A percentile compares a stretch with the other conserved stretches of the same genome.
phyloP scores from a whole-genome alignment of 2,329 filamentous ascomycete species.

The Arachnomyces sp. region DNA sequence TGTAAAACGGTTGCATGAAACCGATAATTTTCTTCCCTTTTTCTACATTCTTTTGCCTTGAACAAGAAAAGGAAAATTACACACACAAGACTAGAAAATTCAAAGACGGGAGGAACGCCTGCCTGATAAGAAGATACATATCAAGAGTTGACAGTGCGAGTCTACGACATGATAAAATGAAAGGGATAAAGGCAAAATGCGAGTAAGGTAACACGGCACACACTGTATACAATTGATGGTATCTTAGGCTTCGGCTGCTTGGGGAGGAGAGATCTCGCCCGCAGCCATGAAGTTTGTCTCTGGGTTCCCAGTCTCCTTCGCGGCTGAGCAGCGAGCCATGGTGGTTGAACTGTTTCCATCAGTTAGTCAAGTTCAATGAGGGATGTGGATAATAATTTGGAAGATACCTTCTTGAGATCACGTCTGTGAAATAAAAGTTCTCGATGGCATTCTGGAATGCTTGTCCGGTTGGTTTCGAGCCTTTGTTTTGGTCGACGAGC shows the following conservation, averaged over 20 bases:
- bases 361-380: slow-evolving; percentile 8
- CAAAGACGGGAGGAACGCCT: background rate
- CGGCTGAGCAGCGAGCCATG: slow-evolving; percentile 93
- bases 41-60: too few relatives aligned
- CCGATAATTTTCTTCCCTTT: too few relatives aligned
- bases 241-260: slow-evolving; percentile 9
- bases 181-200: background rate
- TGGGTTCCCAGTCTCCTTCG: slow-evolving; percentile 73
- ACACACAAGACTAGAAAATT: too few relatives aligned
- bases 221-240: background rate
- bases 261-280: slow-evolving; percentile 43
- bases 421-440: slow-evolving; percentile 98
- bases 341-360: slow-evolving; percentile 69
- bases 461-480: slow-evolving; percentile 59
- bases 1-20: too few relatives aligned
- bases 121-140: background rate
- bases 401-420: slow-evolving; percentile 84
- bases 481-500: slow-evolving; percentile 94
- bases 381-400: slow-evolving; percentile 1
- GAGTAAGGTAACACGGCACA: background rate
- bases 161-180: background rate
- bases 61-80: too few relatives aligned
- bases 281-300: slow-evolving; percentile 72
- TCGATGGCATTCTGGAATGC: slow-evolving; percentile 79
- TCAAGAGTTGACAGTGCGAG: background rate